These are phyloP conservation scores for Pelargonium myrrhifolium DNA, from an alignment of 441 rosid genomes.

Conservation along the genomic window DNA sequence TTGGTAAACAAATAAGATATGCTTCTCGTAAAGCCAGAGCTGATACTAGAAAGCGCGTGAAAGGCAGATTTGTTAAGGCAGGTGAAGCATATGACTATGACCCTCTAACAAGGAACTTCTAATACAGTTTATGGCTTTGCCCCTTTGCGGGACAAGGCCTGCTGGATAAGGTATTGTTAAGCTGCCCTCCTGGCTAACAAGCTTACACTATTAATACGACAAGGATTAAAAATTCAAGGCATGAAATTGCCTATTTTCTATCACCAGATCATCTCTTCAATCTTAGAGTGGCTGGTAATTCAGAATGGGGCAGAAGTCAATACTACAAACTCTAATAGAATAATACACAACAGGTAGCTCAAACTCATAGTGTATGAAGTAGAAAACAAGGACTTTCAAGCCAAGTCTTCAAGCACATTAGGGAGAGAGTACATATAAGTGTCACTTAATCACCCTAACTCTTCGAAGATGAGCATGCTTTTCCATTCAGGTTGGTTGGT, in stretches of 20 bases:
- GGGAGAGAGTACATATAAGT: too few species aligned
- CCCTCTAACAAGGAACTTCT: slow-evolving; percentile 7
- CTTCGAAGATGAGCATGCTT: too few species aligned
- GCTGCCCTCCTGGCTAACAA: background rate
- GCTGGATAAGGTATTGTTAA: background rate
- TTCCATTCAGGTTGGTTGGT: too few species aligned
- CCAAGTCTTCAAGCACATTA: too few species aligned
- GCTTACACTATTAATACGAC: background rate
- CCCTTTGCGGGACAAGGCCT: background rate
- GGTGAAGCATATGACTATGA: slow-evolving; percentile 8
- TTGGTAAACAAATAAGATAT: background rate
- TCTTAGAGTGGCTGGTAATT: background rate
- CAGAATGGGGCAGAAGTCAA: background rate
- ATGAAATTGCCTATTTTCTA: background rate
- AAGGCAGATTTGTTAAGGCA: background rate
- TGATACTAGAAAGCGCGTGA: background rate
- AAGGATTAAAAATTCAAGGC: background rate
- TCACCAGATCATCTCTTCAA: background rate
- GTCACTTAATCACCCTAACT: too few species aligned
- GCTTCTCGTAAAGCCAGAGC: background rate
- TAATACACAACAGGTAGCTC: too few species aligned
- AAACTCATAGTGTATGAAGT: too few species aligned
- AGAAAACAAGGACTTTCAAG: too few species aligned
- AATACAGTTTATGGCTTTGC: slow-evolving; percentile 1
- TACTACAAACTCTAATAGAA: too few species aligned